Base-by-base conservation (phyloP, 805 yeast species). In the Starmera pachycereana region DNA sequence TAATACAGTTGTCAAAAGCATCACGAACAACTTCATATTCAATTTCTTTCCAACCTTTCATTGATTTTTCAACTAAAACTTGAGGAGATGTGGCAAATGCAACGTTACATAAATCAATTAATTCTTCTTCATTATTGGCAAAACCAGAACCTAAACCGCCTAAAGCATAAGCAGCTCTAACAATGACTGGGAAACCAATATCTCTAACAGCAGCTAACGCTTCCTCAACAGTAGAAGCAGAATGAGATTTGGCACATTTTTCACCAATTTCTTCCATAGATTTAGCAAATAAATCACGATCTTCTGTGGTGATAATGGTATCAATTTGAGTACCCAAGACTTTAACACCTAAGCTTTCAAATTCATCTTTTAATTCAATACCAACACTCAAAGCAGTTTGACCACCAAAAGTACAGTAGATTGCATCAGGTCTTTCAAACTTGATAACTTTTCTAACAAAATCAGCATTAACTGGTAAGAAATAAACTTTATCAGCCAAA, bases 11-110 rank as follows among this genome's bases (percentile, higher is more conserved):
- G 64, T 87, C 97, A 54, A 78, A 82, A 38, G 94, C 89, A 67
- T 90, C 98, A 65, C 98, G 87, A 40, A 90, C 98, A 63, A 90
- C 98, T 67, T 90, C 98, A 64, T 90, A 90, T 68, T 90, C 98
- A 54, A 90, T 84, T 69, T 90, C 98, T 64, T 90, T 90, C 98
- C 98, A 90, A 48, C 98, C 98, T 69, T 92, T 92, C 95, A 90
- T 85, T 36, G 96, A 87, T 60, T 80, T 78, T 71, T 90, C 98
- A 47, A 90, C 92, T 48, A 90, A 72, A 41, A 90, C 95, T 69
- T 90, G 98, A 11, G 98, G 97, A 42, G 96, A 82, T 27, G 94
- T 76, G 38, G 97, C 96, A 62, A 90, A 88, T 0, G 97, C 96
- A 60, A 83, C 80, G 57, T 78, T 76, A 70, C 96, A 88, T 50